Evolutionary conservation across 805 yeast genomes (phyloP).

Genomic region (Pichia insulana): DNA sequence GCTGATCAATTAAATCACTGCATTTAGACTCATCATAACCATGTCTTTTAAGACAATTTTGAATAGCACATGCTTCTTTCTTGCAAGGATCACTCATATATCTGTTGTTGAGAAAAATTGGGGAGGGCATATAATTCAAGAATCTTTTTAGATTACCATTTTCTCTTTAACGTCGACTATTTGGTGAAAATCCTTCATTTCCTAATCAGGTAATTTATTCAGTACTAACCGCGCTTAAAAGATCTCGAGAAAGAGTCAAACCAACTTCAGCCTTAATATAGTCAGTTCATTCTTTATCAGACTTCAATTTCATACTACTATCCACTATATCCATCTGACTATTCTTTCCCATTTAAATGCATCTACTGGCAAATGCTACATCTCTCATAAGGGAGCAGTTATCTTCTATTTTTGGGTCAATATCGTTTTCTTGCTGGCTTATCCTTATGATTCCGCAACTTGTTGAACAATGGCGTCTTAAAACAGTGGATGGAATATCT

Average conservation of each 20-base stretch:
- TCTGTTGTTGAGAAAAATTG: too few relatives aligned
- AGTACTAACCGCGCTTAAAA: too few relatives aligned
- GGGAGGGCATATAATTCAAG: too few relatives aligned
- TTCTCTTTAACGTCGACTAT: too few relatives aligned
- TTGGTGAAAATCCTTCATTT: too few relatives aligned
- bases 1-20: constrained; percentile 52
- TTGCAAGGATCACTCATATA: constrained; percentile 46
- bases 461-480: constrained; percentile 70
- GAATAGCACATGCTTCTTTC: constrained; percentile 75
- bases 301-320: neutral
- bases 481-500: constrained; percentile 71
- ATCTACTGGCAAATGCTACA: constrained; percentile 5
- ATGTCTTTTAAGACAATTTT: constrained; percentile 59
- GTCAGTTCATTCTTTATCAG: too few relatives aligned
- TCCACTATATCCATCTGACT: neutral
- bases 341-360: neutral
- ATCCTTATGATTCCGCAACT: constrained; percentile 69
- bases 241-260: too few relatives aligned
- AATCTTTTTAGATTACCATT: too few relatives aligned
- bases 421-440: constrained; percentile 72
- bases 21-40: constrained; percentile 72
- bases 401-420: constrained; percentile 61
- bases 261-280: too few relatives aligned
- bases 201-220: too few relatives aligned
- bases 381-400: constrained; percentile 34